These are phyloP conservation scores for Tricholoma sp. DNA, from an alignment of 768 basidiomycete genomes.

Conservation along the genomic window DNA sequence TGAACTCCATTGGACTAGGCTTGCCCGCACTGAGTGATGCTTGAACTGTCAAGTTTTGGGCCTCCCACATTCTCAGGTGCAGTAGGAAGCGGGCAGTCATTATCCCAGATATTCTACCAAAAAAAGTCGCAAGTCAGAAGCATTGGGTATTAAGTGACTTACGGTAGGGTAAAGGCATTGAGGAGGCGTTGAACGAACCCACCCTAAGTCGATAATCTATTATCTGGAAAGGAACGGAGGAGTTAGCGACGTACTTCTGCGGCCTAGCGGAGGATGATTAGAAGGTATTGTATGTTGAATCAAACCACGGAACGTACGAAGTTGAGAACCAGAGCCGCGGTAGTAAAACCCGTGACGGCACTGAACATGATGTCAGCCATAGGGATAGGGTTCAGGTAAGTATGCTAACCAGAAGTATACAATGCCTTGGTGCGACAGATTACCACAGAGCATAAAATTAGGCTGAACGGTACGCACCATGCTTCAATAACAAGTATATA, in stretches of 20 bases:
- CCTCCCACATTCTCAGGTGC: constrained; percentile 13
- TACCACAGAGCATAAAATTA: background rate
- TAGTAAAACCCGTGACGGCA: no score
- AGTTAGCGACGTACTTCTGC: background rate
- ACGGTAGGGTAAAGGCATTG: no score
- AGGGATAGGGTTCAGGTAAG: background rate
- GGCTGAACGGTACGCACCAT: constrained; percentile 12
- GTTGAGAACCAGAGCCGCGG: no score
- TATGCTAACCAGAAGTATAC: background rate
- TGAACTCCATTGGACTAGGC: constrained; percentile 6
- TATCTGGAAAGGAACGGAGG: background rate
- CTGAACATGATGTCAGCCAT: background rate
- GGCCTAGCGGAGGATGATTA: background rate
- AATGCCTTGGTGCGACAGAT: background rate
- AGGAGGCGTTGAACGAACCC: background rate
- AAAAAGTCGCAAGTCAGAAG: background rate
- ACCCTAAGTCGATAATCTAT: background rate
- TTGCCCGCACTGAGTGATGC: background rate
- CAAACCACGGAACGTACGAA: no score
- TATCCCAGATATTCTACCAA: constrained; percentile 8
- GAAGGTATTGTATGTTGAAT: constrained; percentile 5
- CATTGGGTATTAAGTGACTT: no score
- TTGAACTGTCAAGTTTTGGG: constrained; percentile 7
- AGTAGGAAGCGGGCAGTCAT: no score
- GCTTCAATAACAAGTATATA: constrained; percentile 21